A percentile compares a stretch with the other conserved stretches of the same genome.
These are phyloP conservation scores for Aspergillus udagawae DNA, from an alignment of 2,329 filamentous ascomycete genomes.

Conservation along the genomic window DNA sequence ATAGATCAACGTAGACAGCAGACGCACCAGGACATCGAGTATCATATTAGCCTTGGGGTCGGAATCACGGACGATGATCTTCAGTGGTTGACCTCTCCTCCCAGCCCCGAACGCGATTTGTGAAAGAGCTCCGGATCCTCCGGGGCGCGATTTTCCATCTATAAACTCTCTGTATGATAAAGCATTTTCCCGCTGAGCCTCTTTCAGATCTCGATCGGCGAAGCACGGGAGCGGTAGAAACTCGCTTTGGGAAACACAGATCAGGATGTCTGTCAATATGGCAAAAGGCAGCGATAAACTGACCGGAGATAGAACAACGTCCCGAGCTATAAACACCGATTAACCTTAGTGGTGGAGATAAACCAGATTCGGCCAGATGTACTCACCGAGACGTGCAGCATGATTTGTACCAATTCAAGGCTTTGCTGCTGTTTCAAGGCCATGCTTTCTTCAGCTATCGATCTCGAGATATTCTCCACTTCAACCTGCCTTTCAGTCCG, in stretches of 20 bases:
- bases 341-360: conserved; percentile 4
- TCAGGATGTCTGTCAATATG: conserved; percentile 9
- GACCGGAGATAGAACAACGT: conserved; percentile 35
- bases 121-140: conserved; percentile 1
- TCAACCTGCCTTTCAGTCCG: conserved; percentile 13
- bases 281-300: not conserved
- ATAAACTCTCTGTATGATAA: conserved; percentile 28
- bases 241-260: conserved; percentile 20
- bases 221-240: conserved; percentile 34
- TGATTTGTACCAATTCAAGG: conserved; percentile 45
- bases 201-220: conserved; percentile 28
- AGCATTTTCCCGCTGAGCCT: conserved; percentile 19
- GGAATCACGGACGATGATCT: conserved; percentile 37
- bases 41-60: conserved; percentile 42
- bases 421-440: conserved; percentile 41
- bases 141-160: conserved; percentile 11
- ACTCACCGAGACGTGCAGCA: conserved; percentile 46
- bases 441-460: conserved; percentile 9
- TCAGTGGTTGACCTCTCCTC: conserved; percentile 32
- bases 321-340: conserved; percentile 24
- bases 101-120: conserved; percentile 17
- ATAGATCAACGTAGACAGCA: not conserved
- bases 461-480: conserved; percentile 6
- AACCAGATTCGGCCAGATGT: not conserved
- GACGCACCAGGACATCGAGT: conserved; percentile 45